These are phyloP conservation scores for Venturia pyrina DNA, from an alignment of 2,329 filamentous ascomycete species.

Conservation along the genomic window DNA sequence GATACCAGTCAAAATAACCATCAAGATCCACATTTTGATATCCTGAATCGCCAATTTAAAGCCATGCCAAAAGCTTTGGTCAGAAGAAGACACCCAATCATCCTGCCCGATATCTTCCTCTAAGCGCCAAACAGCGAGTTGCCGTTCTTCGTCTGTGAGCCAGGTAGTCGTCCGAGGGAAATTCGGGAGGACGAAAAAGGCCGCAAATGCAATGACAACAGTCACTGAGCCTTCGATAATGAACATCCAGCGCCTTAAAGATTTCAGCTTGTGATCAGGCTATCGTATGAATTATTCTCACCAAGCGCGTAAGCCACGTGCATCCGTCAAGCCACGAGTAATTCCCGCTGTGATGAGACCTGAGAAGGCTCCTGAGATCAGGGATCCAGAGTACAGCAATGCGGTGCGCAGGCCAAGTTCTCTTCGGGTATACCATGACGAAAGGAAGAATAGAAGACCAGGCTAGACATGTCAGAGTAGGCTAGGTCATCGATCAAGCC, in stretches of 20 bases:
- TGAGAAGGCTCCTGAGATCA: slow-evolving; percentile 63
- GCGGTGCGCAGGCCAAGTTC: slow-evolving; percentile 58
- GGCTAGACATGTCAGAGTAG: slow-evolving; percentile 26
- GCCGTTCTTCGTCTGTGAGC: slow-evolving; percentile 29
- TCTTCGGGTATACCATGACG: slow-evolving; percentile 59
- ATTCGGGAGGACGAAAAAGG: slow-evolving; percentile 55
- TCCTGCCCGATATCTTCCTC: slow-evolving; percentile 30
- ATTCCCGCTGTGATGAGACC: slow-evolving; percentile 53
- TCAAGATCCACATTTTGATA: slow-evolving; percentile 31
- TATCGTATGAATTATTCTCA: slow-evolving; percentile 17
- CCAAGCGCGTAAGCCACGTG: slow-evolving; percentile 50
- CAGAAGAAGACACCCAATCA: slow-evolving; percentile 27
- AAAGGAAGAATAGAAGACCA: slow-evolving; percentile 53
- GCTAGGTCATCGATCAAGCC: slow-evolving; percentile 21
- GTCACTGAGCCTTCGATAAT: slow-evolving; percentile 62
- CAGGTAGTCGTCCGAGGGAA: slow-evolving; percentile 45
- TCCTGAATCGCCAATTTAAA: slow-evolving; percentile 30
- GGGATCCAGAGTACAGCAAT: slow-evolving; percentile 55
- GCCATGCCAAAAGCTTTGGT: slow-evolving; percentile 29
- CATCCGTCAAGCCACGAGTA: slow-evolving; percentile 52
- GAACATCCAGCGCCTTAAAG: slow-evolving; percentile 47
- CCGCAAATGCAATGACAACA: slow-evolving; percentile 46
- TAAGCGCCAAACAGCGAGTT: slow-evolving; percentile 28
- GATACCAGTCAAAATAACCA: slow-evolving; percentile 28
- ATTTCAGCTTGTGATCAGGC: slow-evolving; percentile 1